Percentiles rank a stretch among this genome's conserved stretches.
These are phyloP conservation scores for Zygosaccharomyces bisporus DNA, from an alignment of 805 yeast genomes.

Conservation along the genomic window DNA sequence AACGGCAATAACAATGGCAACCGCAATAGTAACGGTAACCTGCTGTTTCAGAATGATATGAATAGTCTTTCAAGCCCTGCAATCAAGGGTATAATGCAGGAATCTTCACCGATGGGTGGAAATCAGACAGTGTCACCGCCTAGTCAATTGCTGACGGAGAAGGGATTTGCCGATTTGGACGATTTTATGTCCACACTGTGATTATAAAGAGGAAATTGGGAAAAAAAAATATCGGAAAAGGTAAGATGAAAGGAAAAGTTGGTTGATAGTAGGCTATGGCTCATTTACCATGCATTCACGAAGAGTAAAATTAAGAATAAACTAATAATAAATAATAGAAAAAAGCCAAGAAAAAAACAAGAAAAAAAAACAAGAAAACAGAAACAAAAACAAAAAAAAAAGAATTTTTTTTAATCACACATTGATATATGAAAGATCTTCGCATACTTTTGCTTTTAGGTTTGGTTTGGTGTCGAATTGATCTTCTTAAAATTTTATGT, in stretches of 20 bases:
- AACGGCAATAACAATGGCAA: background rate
- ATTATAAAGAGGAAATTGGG: background rate
- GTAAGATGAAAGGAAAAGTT: background rate
- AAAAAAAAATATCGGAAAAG: background rate
- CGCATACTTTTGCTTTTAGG: background rate
- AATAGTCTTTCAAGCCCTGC: conserved; percentile 8
- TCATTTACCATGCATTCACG: background rate
- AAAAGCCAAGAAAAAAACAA: background rate
- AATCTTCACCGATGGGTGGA: conserved; percentile 16
- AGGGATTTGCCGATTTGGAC: conserved; percentile 32
- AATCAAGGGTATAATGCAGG: conserved; percentile 10
- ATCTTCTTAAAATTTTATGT: background rate
- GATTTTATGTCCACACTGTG: conserved; percentile 30
- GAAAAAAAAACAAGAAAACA: background rate
- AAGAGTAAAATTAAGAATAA: background rate
- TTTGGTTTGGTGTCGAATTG: background rate
- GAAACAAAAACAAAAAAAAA: background rate
- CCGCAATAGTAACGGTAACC: conserved; percentile 6
- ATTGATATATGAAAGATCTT: background rate
- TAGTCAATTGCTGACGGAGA: conserved; percentile 24
- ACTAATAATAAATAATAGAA: background rate
- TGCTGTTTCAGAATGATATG: conserved; percentile 10
- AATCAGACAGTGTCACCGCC: conserved; percentile 24
- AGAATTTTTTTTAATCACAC: background rate
- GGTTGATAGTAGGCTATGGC: background rate